phyloP scores from a whole-genome alignment of 345 rosid genomes.

The Eucalyptus viminalis region DNA sequence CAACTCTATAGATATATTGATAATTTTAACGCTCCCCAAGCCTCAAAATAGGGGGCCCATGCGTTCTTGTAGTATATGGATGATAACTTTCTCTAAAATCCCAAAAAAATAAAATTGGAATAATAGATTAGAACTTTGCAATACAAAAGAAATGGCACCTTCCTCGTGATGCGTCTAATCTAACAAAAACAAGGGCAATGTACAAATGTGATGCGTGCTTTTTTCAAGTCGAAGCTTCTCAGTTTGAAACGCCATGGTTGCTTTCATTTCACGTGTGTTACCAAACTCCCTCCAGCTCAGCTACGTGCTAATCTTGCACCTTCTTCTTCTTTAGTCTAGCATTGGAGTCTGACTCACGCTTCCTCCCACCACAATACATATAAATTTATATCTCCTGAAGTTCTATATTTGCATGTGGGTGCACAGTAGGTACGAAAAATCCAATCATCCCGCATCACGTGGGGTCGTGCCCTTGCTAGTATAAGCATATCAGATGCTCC shows the following conservation, averaged over 20 bases:
- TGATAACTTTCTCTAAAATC: background rate
- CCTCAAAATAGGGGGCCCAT: background rate
- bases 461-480: background rate
- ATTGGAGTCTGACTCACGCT: background rate
- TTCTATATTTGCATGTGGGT: background rate
- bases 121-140: accelerated
- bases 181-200: background rate
- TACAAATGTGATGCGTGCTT: background rate
- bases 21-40: background rate
- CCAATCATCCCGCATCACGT: background rate
- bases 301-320: background rate
- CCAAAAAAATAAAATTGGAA: accelerated
- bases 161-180: background rate
- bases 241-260: background rate
- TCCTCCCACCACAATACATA: background rate
- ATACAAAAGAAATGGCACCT: background rate
- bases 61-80: background rate
- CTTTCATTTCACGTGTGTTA: background rate
- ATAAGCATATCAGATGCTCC: background rate
- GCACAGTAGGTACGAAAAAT: background rate
- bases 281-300: background rate
- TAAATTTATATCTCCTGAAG: background rate
- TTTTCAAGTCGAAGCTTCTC: background rate
- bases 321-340: background rate
- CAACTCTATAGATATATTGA: background rate